Evolutionary conservation across 2,329 filamentous ascomycete species (phyloP).

Genomic region (Gliomastix tumulicola): DNA sequence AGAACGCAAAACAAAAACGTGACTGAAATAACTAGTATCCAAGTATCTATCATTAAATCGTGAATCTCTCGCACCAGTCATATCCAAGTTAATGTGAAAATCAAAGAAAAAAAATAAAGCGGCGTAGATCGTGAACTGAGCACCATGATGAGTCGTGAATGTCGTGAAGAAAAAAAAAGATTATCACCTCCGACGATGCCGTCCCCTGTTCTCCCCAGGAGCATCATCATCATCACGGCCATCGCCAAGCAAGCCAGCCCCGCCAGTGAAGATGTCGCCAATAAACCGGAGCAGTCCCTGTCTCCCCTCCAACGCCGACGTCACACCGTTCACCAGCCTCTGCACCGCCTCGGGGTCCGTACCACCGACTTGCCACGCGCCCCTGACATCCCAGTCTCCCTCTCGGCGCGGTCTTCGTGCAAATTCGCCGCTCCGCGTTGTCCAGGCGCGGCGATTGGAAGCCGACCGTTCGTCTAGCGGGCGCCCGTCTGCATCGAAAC

Average conservation of each 20-base stretch:
- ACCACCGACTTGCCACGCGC: conserved; percentile 36
- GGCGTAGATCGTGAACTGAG: too few relatives aligned
- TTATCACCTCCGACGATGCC: conserved; percentile 3
- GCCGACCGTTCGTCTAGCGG: conserved; percentile 22
- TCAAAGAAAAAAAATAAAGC: too few relatives aligned
- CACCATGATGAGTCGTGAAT: too few relatives aligned
- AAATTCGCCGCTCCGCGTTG: conserved; percentile 33
- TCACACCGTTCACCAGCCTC: conserved; percentile 6
- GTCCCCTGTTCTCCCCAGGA: conserved; percentile 2
- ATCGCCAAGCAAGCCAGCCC: too few relatives aligned
- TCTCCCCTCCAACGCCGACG: conserved; percentile 6
- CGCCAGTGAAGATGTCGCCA: too few relatives aligned
- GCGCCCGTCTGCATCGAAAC: conserved; percentile 37
- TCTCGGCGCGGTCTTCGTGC: conserved; percentile 22
- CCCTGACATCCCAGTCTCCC: conserved; percentile 27
- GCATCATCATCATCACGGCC: too few relatives aligned
- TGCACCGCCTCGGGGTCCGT: conserved; percentile 26
- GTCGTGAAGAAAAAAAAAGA: too few relatives aligned
- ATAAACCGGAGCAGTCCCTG: conserved; percentile 2
- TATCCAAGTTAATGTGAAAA: too few relatives aligned
- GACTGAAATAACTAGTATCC: too few relatives aligned
- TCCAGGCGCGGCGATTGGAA: conserved; percentile 10
- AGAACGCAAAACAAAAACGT: too few relatives aligned
- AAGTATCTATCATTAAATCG: too few relatives aligned
- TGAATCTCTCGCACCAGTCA: too few relatives aligned